Evolutionary conservation across 108 stramenopile species (phyloP).

Genomic region (Skeletonema potamos): DNA sequence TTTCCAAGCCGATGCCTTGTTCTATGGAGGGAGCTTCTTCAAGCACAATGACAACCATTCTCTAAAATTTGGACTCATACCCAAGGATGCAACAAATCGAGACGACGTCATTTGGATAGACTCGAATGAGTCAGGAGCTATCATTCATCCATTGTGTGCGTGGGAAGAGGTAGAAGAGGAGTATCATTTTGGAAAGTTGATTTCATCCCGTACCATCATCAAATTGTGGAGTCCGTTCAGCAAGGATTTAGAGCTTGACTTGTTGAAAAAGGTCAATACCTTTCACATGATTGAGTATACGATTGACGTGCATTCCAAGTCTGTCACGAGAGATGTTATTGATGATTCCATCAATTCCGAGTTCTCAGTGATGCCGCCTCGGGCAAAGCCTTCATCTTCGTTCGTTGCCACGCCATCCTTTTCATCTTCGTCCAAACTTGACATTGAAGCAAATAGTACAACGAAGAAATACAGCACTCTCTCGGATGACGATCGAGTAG

Average conservation of each 20-base stretch:
- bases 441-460: not conserved
- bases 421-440: not conserved
- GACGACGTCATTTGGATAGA: slow-evolving; percentile 49
- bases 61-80: slow-evolving; percentile 41
- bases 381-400: not conserved
- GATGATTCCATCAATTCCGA: slow-evolving; percentile 40
- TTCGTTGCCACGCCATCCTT: not conserved
- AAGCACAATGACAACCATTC: slow-evolving; percentile 14
- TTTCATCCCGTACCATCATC: slow-evolving; percentile 27
- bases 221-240: slow-evolving; percentile 44
- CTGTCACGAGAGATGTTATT: slow-evolving; percentile 16
- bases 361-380: slow-evolving; percentile 37
- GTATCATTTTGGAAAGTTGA: slow-evolving; percentile 4
- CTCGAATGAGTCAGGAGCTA: slow-evolving; percentile 37
- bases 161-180: slow-evolving; percentile 48
- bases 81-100: slow-evolving; percentile 30
- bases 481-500: slow-evolving; percentile 18
- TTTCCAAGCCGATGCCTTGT: slow-evolving; percentile 31
- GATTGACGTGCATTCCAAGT: slow-evolving; percentile 17
- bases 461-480: slow-evolving; percentile 27
- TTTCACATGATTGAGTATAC: slow-evolving; percentile 48
- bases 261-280: slow-evolving; percentile 35
- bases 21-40: slow-evolving; percentile 42
- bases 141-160: slow-evolving; percentile 48
- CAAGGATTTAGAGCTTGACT: slow-evolving; percentile 30